Evolutionary conservation across 495 filamentous ascomycete genomes (phyloP).

Genomic region (Lasiosphaeria ovina): DNA sequence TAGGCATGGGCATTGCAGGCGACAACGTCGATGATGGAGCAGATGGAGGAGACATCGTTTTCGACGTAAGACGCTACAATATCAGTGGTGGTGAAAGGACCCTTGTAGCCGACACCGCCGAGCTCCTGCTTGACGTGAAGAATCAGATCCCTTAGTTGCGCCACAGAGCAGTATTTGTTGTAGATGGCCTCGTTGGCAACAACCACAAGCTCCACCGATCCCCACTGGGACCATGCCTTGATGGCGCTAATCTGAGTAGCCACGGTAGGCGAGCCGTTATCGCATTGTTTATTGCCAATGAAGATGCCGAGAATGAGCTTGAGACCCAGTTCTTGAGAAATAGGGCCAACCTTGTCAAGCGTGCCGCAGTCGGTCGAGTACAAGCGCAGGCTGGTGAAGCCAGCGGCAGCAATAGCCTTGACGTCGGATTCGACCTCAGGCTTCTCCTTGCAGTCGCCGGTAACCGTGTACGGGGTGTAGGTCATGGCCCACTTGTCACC

Average conservation of each 20-base stretch:
- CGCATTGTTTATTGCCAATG: slow-evolving; percentile 63
- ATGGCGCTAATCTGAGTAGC: slow-evolving; percentile 70
- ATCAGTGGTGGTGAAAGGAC: slow-evolving; percentile 81
- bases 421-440: slow-evolving; percentile 63
- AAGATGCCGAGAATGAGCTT: slow-evolving; percentile 84
- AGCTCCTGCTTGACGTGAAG: slow-evolving; percentile 48
- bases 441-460: slow-evolving; percentile 65
- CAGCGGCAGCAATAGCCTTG: slow-evolving; percentile 62
- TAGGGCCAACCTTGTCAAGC: slow-evolving; percentile 69
- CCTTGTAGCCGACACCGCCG: slow-evolving; percentile 72
- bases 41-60: slow-evolving; percentile 59
- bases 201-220: slow-evolving; percentile 71
- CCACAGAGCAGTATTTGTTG: slow-evolving; percentile 60
- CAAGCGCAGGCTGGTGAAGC: slow-evolving; percentile 79
- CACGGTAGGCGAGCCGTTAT: slow-evolving; percentile 48
- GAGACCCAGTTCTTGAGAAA: slow-evolving; percentile 59
- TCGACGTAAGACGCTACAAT: slow-evolving; percentile 65
- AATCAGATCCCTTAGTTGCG: slow-evolving; percentile 69
- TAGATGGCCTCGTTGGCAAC: slow-evolving; percentile 89
- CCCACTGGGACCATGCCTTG: slow-evolving; percentile 70
- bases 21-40: slow-evolving; percentile 70
- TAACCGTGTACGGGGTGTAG: slow-evolving; percentile 76
- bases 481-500: slow-evolving; percentile 76
- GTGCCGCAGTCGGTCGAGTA: slow-evolving; percentile 90
- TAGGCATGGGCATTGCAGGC: slow-evolving; percentile 88